These are phyloP conservation scores for Pneumocystis murina DNA, from an alignment of 1,139 yeast species.

Conservation along the genomic window DNA sequence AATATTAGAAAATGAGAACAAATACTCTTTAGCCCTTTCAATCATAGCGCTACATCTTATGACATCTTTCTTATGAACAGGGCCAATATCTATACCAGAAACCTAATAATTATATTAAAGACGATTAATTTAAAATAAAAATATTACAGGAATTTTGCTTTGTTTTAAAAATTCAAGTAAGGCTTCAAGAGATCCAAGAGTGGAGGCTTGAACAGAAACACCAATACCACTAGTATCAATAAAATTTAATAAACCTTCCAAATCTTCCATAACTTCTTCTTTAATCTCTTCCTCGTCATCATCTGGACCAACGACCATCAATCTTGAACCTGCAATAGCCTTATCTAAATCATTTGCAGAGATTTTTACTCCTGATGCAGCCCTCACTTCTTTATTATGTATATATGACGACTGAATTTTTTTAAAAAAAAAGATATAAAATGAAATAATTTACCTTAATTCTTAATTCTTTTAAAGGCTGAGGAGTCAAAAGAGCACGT, in stretches of 20 bases:
- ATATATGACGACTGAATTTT: conserved; percentile 51
- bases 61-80: conserved; percentile 92
- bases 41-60: conserved; percentile 96
- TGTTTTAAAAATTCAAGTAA: conserved; percentile 89
- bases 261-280: conserved; percentile 98
- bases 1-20: not conserved
- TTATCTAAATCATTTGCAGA: conserved; percentile 95
- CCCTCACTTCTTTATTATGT: conserved; percentile 94
- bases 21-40: conserved; percentile 80
- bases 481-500: conserved; percentile 92
- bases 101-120: conserved; percentile 3
- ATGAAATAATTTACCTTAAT: conserved; percentile 34
- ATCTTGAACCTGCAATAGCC: conserved; percentile 97
- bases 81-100: conserved; percentile 77
- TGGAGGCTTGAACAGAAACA: conserved; percentile 96
- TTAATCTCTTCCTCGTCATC: conserved; percentile 94
- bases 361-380: conserved; percentile 96
- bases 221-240: conserved; percentile 91
- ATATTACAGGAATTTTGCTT: conserved; percentile 88
- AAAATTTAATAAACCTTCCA: conserved; percentile 84
- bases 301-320: conserved; percentile 87
- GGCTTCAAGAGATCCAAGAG: conserved; percentile 95
- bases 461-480: conserved; percentile 91
- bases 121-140: conserved; percentile 29
- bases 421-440: not conserved